A percentile compares a stretch with the other conserved stretches of the same genome.
Evolutionary conservation across 2,329 filamentous ascomycete species (phyloP).

Genomic region (Aspergillus jensenii): DNA sequence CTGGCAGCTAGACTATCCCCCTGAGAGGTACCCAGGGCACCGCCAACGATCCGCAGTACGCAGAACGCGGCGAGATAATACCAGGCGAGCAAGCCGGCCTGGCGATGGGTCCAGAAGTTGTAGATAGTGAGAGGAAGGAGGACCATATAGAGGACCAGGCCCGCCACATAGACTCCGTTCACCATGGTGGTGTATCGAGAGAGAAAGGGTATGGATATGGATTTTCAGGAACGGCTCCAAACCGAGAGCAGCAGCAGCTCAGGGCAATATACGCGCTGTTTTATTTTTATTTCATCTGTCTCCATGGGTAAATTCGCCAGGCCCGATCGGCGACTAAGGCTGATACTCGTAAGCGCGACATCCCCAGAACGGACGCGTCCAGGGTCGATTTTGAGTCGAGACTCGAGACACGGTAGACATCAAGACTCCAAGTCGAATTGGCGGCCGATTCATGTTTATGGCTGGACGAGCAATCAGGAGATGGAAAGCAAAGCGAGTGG

Average conservation of each 20-base stretch:
- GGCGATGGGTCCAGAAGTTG: constrained; percentile 35
- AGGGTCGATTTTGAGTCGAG: not conserved
- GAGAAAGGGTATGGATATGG: not conserved
- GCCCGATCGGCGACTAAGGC: not conserved
- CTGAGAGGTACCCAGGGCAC: constrained; percentile 14
- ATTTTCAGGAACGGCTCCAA: not conserved
- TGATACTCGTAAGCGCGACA: not conserved
- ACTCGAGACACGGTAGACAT: too few species aligned
- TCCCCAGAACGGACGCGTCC: not conserved
- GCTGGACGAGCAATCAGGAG: not conserved
- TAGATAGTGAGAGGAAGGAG: constrained; percentile 33
- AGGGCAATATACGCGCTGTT: not conserved
- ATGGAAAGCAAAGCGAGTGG: not conserved
- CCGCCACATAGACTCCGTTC: constrained; percentile 8
- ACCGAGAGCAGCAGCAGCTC: not conserved
- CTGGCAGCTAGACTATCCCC: constrained; percentile 25
- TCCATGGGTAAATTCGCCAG: not conserved
- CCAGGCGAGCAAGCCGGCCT: constrained; percentile 40
- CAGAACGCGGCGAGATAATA: constrained; percentile 41
- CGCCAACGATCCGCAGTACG: constrained; percentile 36
- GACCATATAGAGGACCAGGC: constrained; percentile 31
- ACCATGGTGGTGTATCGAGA: not conserved
- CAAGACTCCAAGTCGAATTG: too few species aligned
- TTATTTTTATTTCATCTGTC: not conserved
- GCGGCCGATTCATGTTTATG: too few species aligned